Evolutionary conservation across 1,284 basidiomycete genomes (phyloP), one percentile per base, ranked within the genome.

Genomic region (Peniophora sp.): DNA sequence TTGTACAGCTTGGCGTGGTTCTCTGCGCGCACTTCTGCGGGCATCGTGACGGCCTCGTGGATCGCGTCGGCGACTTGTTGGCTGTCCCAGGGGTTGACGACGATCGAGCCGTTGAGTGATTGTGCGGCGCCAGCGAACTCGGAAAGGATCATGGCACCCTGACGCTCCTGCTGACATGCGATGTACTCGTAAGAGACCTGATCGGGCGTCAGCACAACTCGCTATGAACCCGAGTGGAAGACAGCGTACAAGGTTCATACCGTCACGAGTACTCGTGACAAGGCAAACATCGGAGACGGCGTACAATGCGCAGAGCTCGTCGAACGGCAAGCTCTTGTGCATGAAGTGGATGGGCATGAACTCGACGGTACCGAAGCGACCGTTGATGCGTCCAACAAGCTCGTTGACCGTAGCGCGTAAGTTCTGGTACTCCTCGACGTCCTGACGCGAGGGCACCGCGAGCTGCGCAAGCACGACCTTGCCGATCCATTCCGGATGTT

Each of bases 121-220:
- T 99, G 97, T 9, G 97, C 96, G 2, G 97, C 96, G 45, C 96
- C 97, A 0, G 97, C 95, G 62, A 99, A 99, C 66, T 99, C 96
- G 54, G 94, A 97, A 9, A 99, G 78, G 63, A 99, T 96, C 89
- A 99, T 94, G 11, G 92, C 91, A 37, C 96, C 97, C 61, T 97
- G 92, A 15, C 87, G 80, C 50, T 88, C 83, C 60, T 92, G 83
- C 65, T 99, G 97, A 61, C 92, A 95, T 0, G 96, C 94, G 61
- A 98, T 89, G 68, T 99, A 99, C 68, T 99, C 97, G 71, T 99
- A 99, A 10, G 95, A 97, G n/a, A 98, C 93, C 93, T 95, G 57
- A 14, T 47, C 36, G 47, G 51, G 51, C 12, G 27, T 41, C 8
- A 17, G 37, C 37, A 6, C n/a, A 20, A 36, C n/a, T 36, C 10